phyloP scores from a whole-genome alignment of 805 yeast genomes.

The Pichia phayaonensis region DNA sequence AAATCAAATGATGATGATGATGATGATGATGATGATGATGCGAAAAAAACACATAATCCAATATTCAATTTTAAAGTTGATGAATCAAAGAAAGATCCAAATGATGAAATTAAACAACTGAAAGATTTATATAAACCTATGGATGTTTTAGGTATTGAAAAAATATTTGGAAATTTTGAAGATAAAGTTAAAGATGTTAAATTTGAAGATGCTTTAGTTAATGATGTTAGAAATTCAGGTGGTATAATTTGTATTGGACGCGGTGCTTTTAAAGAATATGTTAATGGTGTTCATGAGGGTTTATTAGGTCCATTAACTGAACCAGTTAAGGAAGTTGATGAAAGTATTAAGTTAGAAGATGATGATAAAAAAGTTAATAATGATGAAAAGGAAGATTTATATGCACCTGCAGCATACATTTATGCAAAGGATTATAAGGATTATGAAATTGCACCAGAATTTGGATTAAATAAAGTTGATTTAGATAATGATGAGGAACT shows the following conservation, averaged over 20 bases:
- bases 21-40: slow-evolving; percentile 7
- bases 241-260: slow-evolving; percentile 91
- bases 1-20: slow-evolving; percentile 1
- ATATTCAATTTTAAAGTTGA: slow-evolving; percentile 7
- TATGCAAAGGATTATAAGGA: slow-evolving; percentile 46
- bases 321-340: slow-evolving; percentile 31
- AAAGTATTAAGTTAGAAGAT: slow-evolving; percentile 12
- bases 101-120: slow-evolving; percentile 18
- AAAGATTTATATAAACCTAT: slow-evolving; percentile 34
- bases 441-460: slow-evolving; percentile 53
- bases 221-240: slow-evolving; percentile 48
- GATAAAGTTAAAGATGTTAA: slow-evolving; percentile 13
- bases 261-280: slow-evolving; percentile 91
- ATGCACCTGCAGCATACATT: slow-evolving; percentile 49
- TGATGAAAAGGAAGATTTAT: slow-evolving; percentile 14
- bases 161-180: slow-evolving; percentile 10
- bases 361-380: slow-evolving; percentile 14
- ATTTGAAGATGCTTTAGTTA: slow-evolving; percentile 40
- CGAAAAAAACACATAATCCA: slow-evolving; percentile 1
- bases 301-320: slow-evolving; percentile 77
- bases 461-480: slow-evolving; percentile 26
- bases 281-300: slow-evolving; percentile 90
- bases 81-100: not conserved
- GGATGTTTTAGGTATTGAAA: slow-evolving; percentile 53
- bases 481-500: slow-evolving; percentile 2